Base-by-base conservation (phyloP, 441 rosid genomes). In the Bruguiera hainesii region DNA sequence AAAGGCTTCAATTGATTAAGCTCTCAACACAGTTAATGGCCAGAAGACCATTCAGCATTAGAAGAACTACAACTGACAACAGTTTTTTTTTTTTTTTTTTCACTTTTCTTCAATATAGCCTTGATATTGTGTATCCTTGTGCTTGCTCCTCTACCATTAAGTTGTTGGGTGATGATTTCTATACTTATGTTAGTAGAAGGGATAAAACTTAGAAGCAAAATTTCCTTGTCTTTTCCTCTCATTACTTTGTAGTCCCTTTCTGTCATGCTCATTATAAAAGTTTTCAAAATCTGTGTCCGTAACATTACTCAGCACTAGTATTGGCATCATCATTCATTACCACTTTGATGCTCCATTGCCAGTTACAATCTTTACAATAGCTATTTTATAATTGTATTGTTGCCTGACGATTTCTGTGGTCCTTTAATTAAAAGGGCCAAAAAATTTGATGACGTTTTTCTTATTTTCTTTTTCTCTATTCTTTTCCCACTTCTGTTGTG, bases 41-140 rank as follows among this genome's bases (percentile, higher is more conserved):
- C 35, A 2, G 42, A 50, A 52, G 20, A 49, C 39, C 25, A 35
- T 25, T 21, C 61, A 29, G 48, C 48, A 42, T 42, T 16, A 42
- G 16, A 13, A 42, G 48, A 33, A 68, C 37, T 9, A 20, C 2
- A 20, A 1, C 26, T 21, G 1, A 7, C 50, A 68, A 33, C 8
- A 0, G 23, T 26, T 26, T 26, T 3, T 19, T 37, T 37, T 61
- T 30, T 10, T 37, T 37, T 37, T 13, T 13, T 13, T 39, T 2
- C 13, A 1, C 48, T 42, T 42, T 11, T 42, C 1, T 13, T 42
- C 16, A 42, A 25, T 23, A 39, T 53, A 3, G 4, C 31, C 60
- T 30, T 21, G 56, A 62, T 56, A 28, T 63, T 69, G 46, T 61
- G 13, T 48, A 60, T 46, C 19, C 37, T 30, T 42, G 28, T 7